Base-by-base conservation (phyloP, 1,284 basidiomycete species). In the Xanthoconium separans region DNA sequence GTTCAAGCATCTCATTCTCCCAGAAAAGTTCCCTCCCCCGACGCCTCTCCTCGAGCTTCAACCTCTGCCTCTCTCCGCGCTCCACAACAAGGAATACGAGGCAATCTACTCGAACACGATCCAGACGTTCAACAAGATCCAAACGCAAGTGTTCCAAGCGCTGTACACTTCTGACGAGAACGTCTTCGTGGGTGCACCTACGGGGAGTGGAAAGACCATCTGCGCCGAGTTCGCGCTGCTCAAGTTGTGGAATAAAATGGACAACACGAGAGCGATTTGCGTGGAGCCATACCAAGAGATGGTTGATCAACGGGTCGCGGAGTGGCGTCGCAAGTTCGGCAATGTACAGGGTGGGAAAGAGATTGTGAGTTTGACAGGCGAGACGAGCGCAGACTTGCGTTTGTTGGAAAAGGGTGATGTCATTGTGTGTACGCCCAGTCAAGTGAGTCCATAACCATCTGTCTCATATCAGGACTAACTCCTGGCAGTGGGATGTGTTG, bases 121-220 rank as follows among this genome's bases (percentile, higher is more conserved):
- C 59, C 77, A 85, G 57, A 84, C 82, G 1, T 98, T 98, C 81
- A 99, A 99, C 83, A 98, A 98, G 76, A 97, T 98, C 61, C 97
- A 99, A 71, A 99, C 95, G 0, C 97, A 99, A 74, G 94, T 97
- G 36, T 99, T 98, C 87, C 96, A 98, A 63, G 94, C 95, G 0
- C 77, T 99, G 0, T 99, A 96, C 72, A 95, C 93, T 0, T 90
- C 93, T 0, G 95, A 98, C 68, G 95, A 98, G 68, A 97, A 95
- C 64, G 89, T 96, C 40, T 93, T 99, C 66, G 87, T 99, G 54
- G 95, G 95, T 24, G 96, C 95, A 0, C 96, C 97, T 0, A 95
- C 95, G 0, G 96, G 97, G 11, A 94, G 91, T 55, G 96, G 97
- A 31, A 99, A 99, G 81, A 98, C 95, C 0, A 89, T 98, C 42